Conservation (phyloP, 75 land plant species). For the Pinus taeda region DNA sequence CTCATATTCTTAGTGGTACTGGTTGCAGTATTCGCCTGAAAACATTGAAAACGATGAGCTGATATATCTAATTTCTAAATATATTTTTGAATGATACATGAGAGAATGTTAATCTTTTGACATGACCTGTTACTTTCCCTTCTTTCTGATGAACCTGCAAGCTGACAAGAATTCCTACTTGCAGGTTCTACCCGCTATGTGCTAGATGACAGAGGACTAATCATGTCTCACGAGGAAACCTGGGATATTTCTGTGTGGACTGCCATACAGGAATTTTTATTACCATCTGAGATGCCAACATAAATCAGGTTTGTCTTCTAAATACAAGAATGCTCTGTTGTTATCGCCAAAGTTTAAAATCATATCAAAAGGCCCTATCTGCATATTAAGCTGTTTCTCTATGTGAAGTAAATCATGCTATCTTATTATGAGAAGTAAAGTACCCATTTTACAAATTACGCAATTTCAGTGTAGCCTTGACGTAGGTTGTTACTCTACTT, state of each 20-base stretch:
- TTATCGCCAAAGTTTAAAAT: no score
- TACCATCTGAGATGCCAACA: constrained; percentile 24
- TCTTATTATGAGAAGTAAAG: no score
- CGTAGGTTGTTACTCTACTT: no score
- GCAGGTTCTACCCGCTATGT: constrained; percentile 37
- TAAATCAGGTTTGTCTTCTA: background rate
- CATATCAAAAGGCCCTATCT: no score
- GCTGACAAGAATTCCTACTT: background rate
- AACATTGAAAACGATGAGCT: background rate
- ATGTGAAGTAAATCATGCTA: no score
- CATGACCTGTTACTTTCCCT: background rate
- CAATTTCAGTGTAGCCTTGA: no score
- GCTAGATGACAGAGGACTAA: constrained; percentile 28
- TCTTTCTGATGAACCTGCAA: background rate
- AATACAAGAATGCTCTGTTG: no score
- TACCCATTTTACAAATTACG: no score
- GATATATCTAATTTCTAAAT: background rate
- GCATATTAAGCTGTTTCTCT: no score
- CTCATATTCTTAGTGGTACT: no score
- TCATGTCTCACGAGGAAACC: constrained; percentile 33
- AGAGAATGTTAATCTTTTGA: no score
- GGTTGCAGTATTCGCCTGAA: background rate
- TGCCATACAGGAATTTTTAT: constrained; percentile 32
- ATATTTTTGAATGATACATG: background rate
- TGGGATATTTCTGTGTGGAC: constrained; percentile 45